Evolutionary conservation across 2,329 filamentous ascomycete species (phyloP).

Genomic region (Ophiostoma quercus): DNA sequence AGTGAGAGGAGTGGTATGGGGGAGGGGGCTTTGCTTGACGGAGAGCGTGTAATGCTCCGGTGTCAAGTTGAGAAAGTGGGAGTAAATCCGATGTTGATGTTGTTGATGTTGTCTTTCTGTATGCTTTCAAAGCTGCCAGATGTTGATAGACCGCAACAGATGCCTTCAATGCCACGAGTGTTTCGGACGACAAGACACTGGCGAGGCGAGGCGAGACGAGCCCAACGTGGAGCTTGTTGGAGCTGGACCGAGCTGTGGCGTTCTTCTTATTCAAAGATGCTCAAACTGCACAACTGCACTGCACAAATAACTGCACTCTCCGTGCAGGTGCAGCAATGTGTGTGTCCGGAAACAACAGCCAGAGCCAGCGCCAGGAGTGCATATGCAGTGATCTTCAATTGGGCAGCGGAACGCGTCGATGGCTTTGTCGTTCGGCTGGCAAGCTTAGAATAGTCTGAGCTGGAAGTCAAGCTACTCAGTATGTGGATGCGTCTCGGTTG

Average conservation of each 20-base stretch:
- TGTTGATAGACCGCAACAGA: neutral
- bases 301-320: slow-evolving; percentile 17
- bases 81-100: neutral
- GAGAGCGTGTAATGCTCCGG: neutral
- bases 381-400: slow-evolving; percentile 37
- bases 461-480: neutral
- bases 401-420: slow-evolving; percentile 22
- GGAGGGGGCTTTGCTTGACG: neutral
- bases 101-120: neutral
- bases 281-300: neutral
- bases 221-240: neutral
- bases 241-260: neutral
- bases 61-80: neutral
- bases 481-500: slow-evolving; percentile 3
- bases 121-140: neutral
- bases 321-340: slow-evolving; percentile 22
- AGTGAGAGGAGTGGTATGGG: neutral
- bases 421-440: neutral
- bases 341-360: slow-evolving; percentile 6
- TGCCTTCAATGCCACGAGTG: neutral
- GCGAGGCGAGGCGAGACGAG: slow-evolving; percentile 3
- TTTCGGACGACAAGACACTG: neutral
- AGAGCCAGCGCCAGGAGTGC: slow-evolving; percentile 30
- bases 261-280: neutral
- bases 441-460: neutral